These are phyloP conservation scores for Millerozyma miso DNA, from an alignment of 805 yeast species.

Conservation along the genomic window DNA sequence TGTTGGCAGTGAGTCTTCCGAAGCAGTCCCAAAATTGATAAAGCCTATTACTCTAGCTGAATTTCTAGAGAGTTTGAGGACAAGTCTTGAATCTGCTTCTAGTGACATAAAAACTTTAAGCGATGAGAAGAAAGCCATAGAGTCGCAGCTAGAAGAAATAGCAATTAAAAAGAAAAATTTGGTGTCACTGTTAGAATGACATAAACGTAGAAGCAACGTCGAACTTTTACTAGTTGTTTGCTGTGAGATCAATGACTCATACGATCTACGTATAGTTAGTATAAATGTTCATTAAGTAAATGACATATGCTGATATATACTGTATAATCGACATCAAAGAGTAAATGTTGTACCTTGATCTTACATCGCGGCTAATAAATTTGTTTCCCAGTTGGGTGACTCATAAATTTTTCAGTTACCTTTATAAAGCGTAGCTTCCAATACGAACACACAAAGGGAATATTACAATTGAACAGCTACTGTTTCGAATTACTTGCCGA, in stretches of 20 bases:
- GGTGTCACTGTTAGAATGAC: too few species aligned
- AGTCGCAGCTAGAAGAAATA: slow-evolving; percentile 13
- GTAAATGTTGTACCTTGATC: slow-evolving; percentile 4
- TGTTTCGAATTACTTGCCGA: too few species aligned
- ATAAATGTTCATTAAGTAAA: too few species aligned
- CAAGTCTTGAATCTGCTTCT: neutral
- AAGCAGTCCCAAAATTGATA: neutral
- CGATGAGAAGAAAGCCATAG: neutral
- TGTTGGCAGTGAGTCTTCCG: neutral
- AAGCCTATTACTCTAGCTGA: neutral
- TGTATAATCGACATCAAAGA: neutral
- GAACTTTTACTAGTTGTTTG: too few species aligned
- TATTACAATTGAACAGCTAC: too few species aligned
- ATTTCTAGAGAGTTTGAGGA: neutral
- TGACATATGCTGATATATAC: neutral
- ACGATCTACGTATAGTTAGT: too few species aligned
- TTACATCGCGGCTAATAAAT: slow-evolving; percentile 10
- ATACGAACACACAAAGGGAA: too few species aligned
- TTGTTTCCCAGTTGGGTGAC: slow-evolving; percentile 9
- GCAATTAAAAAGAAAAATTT: too few species aligned
- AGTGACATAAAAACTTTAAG: neutral
- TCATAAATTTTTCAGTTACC: slow-evolving; percentile 1
- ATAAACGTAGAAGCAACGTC: too few species aligned
- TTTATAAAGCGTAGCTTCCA: too few species aligned
- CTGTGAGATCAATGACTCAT: too few species aligned